Base-by-base conservation (phyloP, 805 yeast species). In the Pichia insulana region DNA sequence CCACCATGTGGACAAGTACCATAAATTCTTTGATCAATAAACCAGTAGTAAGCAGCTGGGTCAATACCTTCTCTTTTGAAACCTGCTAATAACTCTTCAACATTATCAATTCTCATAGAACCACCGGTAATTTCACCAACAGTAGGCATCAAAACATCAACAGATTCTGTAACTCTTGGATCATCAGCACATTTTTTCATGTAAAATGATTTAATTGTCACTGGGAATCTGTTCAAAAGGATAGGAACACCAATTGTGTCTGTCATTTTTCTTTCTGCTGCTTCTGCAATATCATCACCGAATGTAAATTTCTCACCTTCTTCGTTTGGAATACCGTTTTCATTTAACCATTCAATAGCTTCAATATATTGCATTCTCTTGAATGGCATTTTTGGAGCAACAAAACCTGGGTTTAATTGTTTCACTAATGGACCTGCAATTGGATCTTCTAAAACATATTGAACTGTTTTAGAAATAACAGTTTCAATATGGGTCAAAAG, bases 1-100 rank as follows among this genome's bases (percentile, higher is more conserved):
- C 99, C 99, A 65, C 99, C 99, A 62, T 92, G 98, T 33, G 97
- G 97, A 68, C 86, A 84, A 11, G 97, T 83, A 64, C 99, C 99
- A 68, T 92, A 92, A 68, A 83, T 82, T 68, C 98, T 80, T 69
- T 83, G 90, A 62, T 92, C 98, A 45, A 78, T 77, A 68, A 85
- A 94, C 97, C 97, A 92, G 74, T 90, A 89, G 76, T 92, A 92
- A 28, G 90, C 72, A 18, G 70, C 77, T 43, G 86, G 73, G 61
- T 79, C 80, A 57, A 92, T 85, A 44, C 80, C 80, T 70, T 92
- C 99, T 69, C 97, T 85, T 68, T 81, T 80, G 74, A 90, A 83
- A 40, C 96, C 97, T 37, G 78, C 95, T 55, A 83, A 62, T 55
- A 92, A 73, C 65, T 90, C 97, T 35, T 86, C 87, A 46, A 74